Conservation (phyloP, 2,329 filamentous ascomycete genomes). For the Arthroderma sp. region DNA sequence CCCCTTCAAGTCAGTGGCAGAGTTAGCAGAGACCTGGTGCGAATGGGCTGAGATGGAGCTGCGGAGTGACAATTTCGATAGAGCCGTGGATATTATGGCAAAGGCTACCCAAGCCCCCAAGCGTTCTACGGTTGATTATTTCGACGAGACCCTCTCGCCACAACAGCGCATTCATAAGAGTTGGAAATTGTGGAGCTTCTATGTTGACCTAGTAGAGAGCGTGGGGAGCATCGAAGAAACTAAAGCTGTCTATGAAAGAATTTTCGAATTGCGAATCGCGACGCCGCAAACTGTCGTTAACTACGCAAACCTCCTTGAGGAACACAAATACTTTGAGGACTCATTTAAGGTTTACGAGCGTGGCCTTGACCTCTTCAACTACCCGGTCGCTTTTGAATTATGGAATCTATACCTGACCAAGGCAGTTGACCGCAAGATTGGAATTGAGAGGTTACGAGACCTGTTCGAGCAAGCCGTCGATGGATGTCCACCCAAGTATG, state of each 20-base stretch:
- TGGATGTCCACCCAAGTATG: slow-evolving; percentile 87
- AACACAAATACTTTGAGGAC: slow-evolving; percentile 90
- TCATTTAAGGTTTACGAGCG: slow-evolving; percentile 97
- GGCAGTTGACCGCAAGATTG: slow-evolving; percentile 88
- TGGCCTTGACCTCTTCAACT: slow-evolving; percentile 94
- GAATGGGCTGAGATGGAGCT: slow-evolving; percentile 99
- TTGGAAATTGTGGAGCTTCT: slow-evolving; percentile 99
- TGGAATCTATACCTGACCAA: slow-evolving; percentile 99
- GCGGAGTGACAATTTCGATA: slow-evolving; percentile 88
- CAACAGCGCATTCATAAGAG: slow-evolving; percentile 97
- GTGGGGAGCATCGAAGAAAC: slow-evolving; percentile 85
- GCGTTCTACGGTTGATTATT: slow-evolving; percentile 96
- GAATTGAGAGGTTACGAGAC: slow-evolving; percentile 84
- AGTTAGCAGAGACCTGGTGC: slow-evolving; percentile 96
- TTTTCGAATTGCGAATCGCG: slow-evolving; percentile 94
- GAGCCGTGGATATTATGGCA: slow-evolving; percentile 88
- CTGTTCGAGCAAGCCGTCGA: slow-evolving; percentile 96
- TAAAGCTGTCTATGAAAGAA: slow-evolving; percentile 85
- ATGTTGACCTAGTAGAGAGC: slow-evolving; percentile 93
- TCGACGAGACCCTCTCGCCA: slow-evolving; percentile 83
- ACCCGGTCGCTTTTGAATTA: slow-evolving; percentile 92
- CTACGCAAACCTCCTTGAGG: slow-evolving; percentile 88
- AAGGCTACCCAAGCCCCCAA: slow-evolving; percentile 97
- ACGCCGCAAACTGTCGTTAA: slow-evolving; percentile 98
- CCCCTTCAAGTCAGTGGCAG: slow-evolving; percentile 91